Percentiles rank a stretch among this genome's conserved stretches.
Conservation (phyloP, 495 filamentous ascomycete genomes). For the Podospora didyma region DNA sequence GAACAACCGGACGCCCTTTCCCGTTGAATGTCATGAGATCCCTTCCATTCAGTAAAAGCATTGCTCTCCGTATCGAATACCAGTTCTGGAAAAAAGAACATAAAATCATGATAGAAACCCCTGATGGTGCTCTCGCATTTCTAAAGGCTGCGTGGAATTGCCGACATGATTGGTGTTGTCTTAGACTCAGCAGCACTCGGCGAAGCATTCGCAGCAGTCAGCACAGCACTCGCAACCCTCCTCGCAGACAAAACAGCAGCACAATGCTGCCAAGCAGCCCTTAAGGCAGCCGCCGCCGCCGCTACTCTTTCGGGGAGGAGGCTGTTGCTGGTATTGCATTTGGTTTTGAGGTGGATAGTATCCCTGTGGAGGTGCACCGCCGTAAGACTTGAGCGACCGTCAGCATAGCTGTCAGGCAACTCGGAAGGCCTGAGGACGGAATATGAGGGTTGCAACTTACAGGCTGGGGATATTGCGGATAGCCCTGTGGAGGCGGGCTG, state of each 20-base stretch:
- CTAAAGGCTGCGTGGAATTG: neutral
- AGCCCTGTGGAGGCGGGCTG: conserved; percentile 11
- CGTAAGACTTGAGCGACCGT: conserved; percentile 11
- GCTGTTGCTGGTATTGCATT: conserved; percentile 57
- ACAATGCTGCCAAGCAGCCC: conserved; percentile 63
- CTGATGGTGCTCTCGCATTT: too few species aligned
- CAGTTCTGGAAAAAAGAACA: too few species aligned
- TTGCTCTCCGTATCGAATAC: too few species aligned
- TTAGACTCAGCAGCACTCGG: conserved; percentile 44
- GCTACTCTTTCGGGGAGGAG: conserved; percentile 45
- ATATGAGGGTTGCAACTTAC: neutral
- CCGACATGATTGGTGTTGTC: neutral
- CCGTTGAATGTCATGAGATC: too few species aligned
- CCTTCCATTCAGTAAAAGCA: too few species aligned
- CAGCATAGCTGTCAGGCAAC: neutral
- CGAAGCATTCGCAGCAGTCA: conserved; percentile 63
- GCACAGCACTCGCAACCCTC: conserved; percentile 76
- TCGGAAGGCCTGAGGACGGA: neutral
- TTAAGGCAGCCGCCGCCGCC: conserved; percentile 59
- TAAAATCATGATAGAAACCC: too few species aligned
- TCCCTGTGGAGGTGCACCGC: conserved; percentile 17
- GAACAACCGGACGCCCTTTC: too few species aligned
- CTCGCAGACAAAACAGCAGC: conserved; percentile 77
- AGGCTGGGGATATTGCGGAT: conserved; percentile 24
- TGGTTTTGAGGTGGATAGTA: conserved; percentile 27